These are phyloP conservation scores for Alternaria sp. DNA, from an alignment of 2,329 filamentous ascomycete species.

Conservation along the genomic window DNA sequence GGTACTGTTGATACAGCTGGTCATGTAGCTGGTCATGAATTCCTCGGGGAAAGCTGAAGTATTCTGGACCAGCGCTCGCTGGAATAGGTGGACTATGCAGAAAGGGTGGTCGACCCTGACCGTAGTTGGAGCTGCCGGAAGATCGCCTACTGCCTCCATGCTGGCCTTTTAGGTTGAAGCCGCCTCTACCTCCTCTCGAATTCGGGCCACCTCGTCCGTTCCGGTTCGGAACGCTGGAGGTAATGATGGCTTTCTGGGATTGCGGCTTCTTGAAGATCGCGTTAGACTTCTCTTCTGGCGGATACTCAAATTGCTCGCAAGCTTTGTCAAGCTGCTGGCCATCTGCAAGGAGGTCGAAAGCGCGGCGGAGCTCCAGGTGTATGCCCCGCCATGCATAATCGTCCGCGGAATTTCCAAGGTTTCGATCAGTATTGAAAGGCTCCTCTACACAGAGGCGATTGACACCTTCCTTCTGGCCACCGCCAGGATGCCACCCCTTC, in stretches of 20 bases:
- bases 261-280: constrained; percentile 58
- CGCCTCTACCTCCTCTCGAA: constrained; percentile 54
- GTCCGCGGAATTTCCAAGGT: constrained; percentile 94
- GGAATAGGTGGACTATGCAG: constrained; percentile 53
- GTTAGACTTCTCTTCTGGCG: constrained; percentile 73
- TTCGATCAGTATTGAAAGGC: constrained; percentile 88
- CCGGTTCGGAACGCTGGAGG: constrained; percentile 55
- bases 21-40: constrained; percentile 55
- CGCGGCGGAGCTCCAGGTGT: constrained; percentile 85
- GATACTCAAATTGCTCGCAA: constrained; percentile 87
- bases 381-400: constrained; percentile 92
- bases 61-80: constrained; percentile 48
- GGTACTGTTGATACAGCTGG: constrained; percentile 58
- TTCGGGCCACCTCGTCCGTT: constrained; percentile 54
- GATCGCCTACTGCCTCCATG: constrained; percentile 57
- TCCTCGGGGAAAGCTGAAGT: constrained; percentile 51
- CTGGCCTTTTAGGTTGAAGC: constrained; percentile 58
- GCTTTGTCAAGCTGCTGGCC: constrained; percentile 77
- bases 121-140: constrained; percentile 62
- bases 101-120: constrained; percentile 46
- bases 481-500: constrained; percentile 81
- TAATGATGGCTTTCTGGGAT: constrained; percentile 63
- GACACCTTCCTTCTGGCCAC: constrained; percentile 55
- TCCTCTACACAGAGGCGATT: constrained; percentile 94
- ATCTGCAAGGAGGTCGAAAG: constrained; percentile 80